Evolutionary conservation across 192 early-diverging fungal genomes (phyloP), one percentile per base, ranked within the genome.

Genomic region (Gamsiella multidivaricata): DNA sequence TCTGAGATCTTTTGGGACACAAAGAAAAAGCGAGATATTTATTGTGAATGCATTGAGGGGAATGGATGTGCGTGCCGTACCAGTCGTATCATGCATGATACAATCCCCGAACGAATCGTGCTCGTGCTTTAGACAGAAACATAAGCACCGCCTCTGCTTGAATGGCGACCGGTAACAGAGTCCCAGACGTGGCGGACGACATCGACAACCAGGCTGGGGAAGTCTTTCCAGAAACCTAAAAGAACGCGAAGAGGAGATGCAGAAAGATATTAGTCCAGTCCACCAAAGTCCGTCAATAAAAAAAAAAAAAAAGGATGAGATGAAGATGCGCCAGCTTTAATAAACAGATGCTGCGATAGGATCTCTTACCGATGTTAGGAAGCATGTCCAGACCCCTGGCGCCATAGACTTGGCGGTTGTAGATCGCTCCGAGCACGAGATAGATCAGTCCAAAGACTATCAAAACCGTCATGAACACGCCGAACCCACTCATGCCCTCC

Each of bases 161-260:
- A 42, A 29, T 34, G 22, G 26, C 74, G 58, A 9, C 65, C 74
- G 4, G 74, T 78, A 26, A 69, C 74, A 15, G 74, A 68, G 22
- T 78, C 60, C 74, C 74, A 78, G 11, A 78, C 59, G 18, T 69
- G 65, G 29, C 61, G 74, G 41, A 53, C 59, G 47, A 78, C 65
- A 53, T 78, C 74, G 5, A 64, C 54, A 6, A 78, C 74, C 2
- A 78, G 66, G 20, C 49, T 46, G 3, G 74, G 74, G 39, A 78
- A 78, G 22, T 78, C 74, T 63, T 54, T 68, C 65, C 65, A 69
- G 41, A 78, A 78, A 17, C 69, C 74, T 78, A 36, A 4, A 29
- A 61, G 20, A 12, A 58, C 12, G 10, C 6, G 17, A 23, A 5
- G 58, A 47, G 42, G 34, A 12, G 31, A 0, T 17, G 34, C 4